phyloP scores from a whole-genome alignment of 805 yeast genomes.

The Pichia paraexigua region DNA sequence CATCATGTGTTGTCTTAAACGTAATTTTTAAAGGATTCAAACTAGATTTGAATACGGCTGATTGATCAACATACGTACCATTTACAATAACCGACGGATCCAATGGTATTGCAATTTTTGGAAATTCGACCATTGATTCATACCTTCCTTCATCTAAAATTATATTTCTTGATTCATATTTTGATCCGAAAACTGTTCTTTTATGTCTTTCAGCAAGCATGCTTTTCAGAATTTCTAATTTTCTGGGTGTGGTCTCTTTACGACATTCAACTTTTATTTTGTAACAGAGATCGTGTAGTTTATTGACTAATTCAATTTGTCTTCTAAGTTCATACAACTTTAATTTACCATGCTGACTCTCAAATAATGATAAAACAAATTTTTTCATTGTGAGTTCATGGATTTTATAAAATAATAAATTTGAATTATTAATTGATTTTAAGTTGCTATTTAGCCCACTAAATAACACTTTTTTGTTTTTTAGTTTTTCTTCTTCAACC shows the following conservation, averaged over 20 bases:
- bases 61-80: slow-evolving; percentile 73
- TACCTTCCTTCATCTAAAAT: slow-evolving; percentile 8
- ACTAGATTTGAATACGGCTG: slow-evolving; percentile 85
- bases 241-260: slow-evolving; percentile 73
- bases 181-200: slow-evolving; percentile 21
- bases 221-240: slow-evolving; percentile 60
- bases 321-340: slow-evolving; percentile 25
- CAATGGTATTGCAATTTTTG: slow-evolving; percentile 65
- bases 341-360: slow-evolving; percentile 19
- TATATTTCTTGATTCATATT: slow-evolving; percentile 5
- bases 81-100: slow-evolving; percentile 71
- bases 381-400: slow-evolving; percentile 24
- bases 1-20: slow-evolving; percentile 42
- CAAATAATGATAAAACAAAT: slow-evolving; percentile 20
- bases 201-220: slow-evolving; percentile 45
- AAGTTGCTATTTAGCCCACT: neutral
- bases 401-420: slow-evolving; percentile 5
- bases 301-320: slow-evolving; percentile 64
- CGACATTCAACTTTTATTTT: slow-evolving; percentile 46
- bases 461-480: slow-evolving; percentile 12
- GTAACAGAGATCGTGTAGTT: slow-evolving; percentile 56
- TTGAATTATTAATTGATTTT: neutral
- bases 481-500: slow-evolving; percentile 49
- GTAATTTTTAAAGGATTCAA: slow-evolving; percentile 81
- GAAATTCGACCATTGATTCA: slow-evolving; percentile 30